Conservation (phyloP, 345 rosid genomes). For the Fremontodendron californicum region DNA sequence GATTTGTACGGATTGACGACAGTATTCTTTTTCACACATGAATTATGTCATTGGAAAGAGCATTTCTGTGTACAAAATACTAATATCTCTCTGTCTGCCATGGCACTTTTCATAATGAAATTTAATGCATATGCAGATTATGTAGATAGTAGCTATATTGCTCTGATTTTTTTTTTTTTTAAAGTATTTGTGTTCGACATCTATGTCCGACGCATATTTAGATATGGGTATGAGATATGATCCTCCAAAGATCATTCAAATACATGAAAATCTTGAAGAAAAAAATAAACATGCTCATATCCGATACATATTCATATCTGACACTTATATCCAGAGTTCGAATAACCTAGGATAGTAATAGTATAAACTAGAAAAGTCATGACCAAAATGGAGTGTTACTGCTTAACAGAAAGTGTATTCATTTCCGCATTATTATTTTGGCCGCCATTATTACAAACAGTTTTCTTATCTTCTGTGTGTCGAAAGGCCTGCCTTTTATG, state of each 20-base stretch:
- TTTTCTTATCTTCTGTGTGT: not conserved
- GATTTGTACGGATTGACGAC: constrained; percentile 42
- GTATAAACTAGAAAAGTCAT: not conserved
- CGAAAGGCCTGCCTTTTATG: not conserved
- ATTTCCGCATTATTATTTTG: not conserved
- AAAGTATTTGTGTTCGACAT: no score
- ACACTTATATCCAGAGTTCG: no score
- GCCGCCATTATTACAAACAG: not conserved
- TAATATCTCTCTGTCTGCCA: not conserved
- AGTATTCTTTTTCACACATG: constrained; percentile 35
- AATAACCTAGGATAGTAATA: no score
- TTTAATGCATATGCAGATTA: not conserved
- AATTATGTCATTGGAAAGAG: constrained; percentile 18
- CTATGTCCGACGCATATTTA: no score
- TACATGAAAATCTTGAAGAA: no score
- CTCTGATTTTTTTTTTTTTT: no score
- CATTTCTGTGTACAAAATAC: not conserved
- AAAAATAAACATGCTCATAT: no score
- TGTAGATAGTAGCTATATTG: no score
- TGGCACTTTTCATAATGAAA: not conserved
- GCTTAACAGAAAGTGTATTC: not conserved
- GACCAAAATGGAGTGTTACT: not conserved
- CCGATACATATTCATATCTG: no score
- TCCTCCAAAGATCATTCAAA: no score
- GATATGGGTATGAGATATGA: no score